A percentile compares a stretch with the other conserved stretches of the same genome.
Conservation (phyloP, 495 filamentous ascomycete genomes). For the Talaromyces stipitatus region DNA sequence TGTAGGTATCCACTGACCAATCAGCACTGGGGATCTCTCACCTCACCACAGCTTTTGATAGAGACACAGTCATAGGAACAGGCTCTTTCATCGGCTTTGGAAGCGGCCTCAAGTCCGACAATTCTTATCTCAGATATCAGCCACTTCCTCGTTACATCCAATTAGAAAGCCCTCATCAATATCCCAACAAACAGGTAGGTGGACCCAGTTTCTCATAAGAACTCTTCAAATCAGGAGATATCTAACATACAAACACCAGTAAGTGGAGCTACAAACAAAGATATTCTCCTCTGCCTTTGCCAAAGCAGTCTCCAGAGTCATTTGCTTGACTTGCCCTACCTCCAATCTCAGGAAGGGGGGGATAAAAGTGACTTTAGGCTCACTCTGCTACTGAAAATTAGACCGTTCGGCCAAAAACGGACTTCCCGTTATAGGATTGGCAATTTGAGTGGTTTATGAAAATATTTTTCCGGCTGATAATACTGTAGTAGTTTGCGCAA, state of each 20-base stretch:
- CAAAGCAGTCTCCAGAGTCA: neutral
- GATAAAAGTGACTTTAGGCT: neutral
- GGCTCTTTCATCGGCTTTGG: neutral
- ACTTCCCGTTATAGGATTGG: too few species aligned
- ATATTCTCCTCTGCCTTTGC: neutral
- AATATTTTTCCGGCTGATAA: too few species aligned
- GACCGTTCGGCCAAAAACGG: too few species aligned
- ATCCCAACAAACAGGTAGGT: neutral
- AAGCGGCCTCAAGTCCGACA: neutral
- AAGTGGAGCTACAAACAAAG: neutral
- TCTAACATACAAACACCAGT: neutral
- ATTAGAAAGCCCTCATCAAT: neutral
- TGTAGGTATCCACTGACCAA: neutral
- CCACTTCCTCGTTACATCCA: neutral
- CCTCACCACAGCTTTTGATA: neutral
- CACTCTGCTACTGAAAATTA: neutral
- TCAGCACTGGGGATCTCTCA: too few species aligned
- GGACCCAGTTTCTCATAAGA: neutral
- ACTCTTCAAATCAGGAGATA: neutral
- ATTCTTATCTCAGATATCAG: neutral
- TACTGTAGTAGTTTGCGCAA: slow-evolving; percentile 99
- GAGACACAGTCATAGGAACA: neutral
- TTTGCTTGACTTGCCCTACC: neutral
- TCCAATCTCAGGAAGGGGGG: neutral
- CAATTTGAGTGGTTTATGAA: too few species aligned